Conservation (phyloP, 768 basidiomycete species). For the Trametes maxima region DNA sequence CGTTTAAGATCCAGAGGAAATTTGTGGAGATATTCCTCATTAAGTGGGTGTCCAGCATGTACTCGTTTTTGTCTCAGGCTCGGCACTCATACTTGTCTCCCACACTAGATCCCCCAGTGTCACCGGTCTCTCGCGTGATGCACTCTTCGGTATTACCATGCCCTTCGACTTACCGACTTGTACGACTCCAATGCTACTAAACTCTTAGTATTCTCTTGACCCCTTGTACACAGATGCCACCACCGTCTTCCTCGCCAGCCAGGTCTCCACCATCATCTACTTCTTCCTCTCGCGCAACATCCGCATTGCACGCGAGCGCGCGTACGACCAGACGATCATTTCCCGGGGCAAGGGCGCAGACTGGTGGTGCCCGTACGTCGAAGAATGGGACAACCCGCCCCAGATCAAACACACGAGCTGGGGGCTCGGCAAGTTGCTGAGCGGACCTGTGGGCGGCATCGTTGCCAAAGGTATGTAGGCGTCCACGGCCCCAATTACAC, state of each 20-base stretch:
- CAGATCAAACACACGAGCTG: constrained; percentile 13
- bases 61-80: background rate
- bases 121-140: constrained; percentile 62
- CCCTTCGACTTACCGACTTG: constrained; percentile 76
- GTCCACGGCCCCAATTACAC: constrained; percentile 16
- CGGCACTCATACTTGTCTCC: background rate
- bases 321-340: constrained; percentile 79
- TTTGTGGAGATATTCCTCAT: constrained; percentile 66
- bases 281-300: constrained; percentile 89
- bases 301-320: constrained; percentile 73
- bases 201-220: background rate
- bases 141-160: constrained; percentile 62
- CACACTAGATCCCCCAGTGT: constrained; percentile 58
- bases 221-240: constrained; percentile 60
- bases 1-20: constrained; percentile 70
- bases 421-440: constrained; percentile 18
- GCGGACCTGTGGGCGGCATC: constrained; percentile 20
- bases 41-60: constrained; percentile 45
- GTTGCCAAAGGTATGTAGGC: constrained; percentile 25
- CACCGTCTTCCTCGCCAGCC: constrained; percentile 69
- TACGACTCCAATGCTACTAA: constrained; percentile 33
- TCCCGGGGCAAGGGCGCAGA: constrained; percentile 81
- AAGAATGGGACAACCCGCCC: constrained; percentile 74
- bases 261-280: constrained; percentile 71
- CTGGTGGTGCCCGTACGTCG: constrained; percentile 84